These are phyloP conservation scores for Nicotiana rustica DNA, from an alignment of 305 asterid genomes.

Conservation along the genomic window DNA sequence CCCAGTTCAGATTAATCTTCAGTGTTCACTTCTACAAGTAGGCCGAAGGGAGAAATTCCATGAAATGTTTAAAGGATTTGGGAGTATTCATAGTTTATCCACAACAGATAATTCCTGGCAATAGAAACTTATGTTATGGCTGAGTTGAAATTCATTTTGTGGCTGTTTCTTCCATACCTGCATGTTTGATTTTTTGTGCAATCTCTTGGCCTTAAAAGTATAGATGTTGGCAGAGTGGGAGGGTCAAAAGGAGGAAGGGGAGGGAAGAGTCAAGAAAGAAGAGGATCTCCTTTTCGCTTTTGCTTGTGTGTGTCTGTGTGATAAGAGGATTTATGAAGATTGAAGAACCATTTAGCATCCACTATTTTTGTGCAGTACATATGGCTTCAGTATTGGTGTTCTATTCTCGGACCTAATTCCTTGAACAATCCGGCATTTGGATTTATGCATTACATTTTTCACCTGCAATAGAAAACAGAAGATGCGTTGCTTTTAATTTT, in stretches of 20 bases:
- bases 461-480: not conserved
- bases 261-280: slow-evolving; percentile 1
- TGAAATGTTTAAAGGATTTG: not conserved
- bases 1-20: too few relatives aligned
- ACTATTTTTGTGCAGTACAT: not conserved
- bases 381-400: slow-evolving; percentile 1
- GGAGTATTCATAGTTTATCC: not conserved
- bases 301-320: slow-evolving; percentile 23
- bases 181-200: not conserved
- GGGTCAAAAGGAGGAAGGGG: not conserved
- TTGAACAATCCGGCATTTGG: not conserved
- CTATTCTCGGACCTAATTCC: slow-evolving; percentile 12
- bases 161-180: not conserved
- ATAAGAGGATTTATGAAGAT: not conserved
- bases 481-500: not conserved
- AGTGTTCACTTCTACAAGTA: not conserved
- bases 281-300: not conserved
- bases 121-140: slow-evolving; percentile 18
- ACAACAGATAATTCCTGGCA: not conserved
- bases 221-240: not conserved
- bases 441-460: not conserved
- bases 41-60: not conserved
- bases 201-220: not conserved
- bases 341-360: not conserved
- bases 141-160: slow-evolving; percentile 1